Percentiles rank a stretch among this genome's conserved stretches.
Evolutionary conservation across 331 rosid species (phyloP).

Genomic region (Malus hybrid): DNA sequence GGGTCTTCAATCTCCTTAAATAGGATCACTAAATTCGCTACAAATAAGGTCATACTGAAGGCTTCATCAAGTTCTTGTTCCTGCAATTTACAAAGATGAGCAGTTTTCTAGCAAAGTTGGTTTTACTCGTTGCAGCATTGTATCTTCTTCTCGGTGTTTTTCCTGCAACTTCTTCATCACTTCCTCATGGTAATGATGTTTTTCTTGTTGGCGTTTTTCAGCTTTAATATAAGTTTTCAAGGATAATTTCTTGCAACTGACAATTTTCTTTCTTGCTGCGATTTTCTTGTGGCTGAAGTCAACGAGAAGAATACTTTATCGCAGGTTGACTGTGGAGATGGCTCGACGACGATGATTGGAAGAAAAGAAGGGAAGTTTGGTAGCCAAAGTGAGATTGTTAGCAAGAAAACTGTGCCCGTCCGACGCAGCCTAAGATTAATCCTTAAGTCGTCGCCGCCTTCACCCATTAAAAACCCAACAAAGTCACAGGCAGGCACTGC

Average conservation of each 20-base stretch:
- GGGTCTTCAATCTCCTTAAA: no score
- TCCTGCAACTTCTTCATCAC: slow-evolving; percentile 2
- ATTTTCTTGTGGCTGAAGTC: background rate
- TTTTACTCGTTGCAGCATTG: background rate
- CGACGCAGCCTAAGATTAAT: background rate
- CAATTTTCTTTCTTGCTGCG: background rate
- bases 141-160: slow-evolving; percentile 1
- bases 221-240: background rate
- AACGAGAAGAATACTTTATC: background rate
- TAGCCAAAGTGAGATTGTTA: background rate
- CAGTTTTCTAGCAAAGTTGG: background rate
- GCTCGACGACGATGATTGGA: background rate
- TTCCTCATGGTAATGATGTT: background rate
- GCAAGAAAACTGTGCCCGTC: background rate
- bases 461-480: background rate
- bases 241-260: background rate
- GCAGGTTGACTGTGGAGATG: slow-evolving; percentile 1
- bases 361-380: background rate
- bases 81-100: background rate
- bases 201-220: background rate
- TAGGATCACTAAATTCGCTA: no score
- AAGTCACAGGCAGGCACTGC: background rate
- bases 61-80: background rate
- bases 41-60: no score
- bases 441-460: background rate